These are phyloP conservation scores for Camellia japonica DNA, from an alignment of 148 eudicot species.

Conservation along the genomic window DNA sequence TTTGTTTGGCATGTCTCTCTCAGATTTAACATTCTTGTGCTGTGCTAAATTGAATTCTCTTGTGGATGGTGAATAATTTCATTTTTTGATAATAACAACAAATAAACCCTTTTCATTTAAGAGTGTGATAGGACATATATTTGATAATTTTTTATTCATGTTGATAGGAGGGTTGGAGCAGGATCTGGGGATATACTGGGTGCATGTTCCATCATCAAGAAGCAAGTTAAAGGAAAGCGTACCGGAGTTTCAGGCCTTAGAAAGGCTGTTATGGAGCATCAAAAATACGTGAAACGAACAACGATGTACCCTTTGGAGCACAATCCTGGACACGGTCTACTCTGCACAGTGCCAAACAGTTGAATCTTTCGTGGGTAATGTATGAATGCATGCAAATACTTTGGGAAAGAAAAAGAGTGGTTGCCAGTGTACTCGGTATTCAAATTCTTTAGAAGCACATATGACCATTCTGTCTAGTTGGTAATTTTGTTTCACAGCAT, in stretches of 20 bases:
- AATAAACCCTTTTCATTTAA: background rate
- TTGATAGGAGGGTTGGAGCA: constrained; percentile 79
- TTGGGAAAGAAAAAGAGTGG: background rate
- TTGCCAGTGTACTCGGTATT: background rate
- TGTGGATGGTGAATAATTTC: background rate
- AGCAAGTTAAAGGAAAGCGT: constrained; percentile 36
- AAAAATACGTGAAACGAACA: constrained; percentile 60
- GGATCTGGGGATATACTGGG: constrained; percentile 68
- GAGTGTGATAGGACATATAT: background rate
- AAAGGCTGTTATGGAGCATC: constrained; percentile 64
- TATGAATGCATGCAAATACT: background rate
- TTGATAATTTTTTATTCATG: constrained; percentile 12
- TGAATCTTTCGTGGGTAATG: constrained; percentile 18
- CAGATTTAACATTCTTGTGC: background rate
- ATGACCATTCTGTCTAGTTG: background rate
- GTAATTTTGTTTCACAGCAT: background rate
- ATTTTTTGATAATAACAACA: background rate
- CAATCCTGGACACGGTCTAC: constrained; percentile 69
- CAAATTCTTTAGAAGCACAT: background rate
- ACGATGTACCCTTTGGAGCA: constrained; percentile 92
- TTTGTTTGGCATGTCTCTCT: background rate
- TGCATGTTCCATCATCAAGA: constrained; percentile 58
- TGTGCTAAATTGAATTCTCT: background rate
- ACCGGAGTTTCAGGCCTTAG: constrained; percentile 30
- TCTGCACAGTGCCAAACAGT: constrained; percentile 60